Percentiles rank a stretch among this genome's conserved stretches.
Conservation (phyloP, 768 basidiomycete species). For the Amanita muscaria region DNA sequence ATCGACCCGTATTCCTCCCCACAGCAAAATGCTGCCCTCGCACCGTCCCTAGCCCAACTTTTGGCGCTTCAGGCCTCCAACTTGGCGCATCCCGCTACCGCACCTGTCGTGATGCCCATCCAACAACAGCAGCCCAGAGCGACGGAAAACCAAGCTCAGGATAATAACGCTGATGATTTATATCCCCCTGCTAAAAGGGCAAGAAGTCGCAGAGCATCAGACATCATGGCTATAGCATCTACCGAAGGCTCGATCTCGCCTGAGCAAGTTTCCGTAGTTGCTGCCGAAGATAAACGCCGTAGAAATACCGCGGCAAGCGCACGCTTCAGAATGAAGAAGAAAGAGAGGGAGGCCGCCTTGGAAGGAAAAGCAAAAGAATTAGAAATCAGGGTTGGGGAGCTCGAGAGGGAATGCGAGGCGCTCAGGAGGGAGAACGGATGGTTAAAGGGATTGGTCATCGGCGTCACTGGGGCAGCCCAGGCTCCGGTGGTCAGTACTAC, state of each 20-base stretch:
- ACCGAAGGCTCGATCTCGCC: constrained; percentile 16
- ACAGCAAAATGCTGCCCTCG: constrained; percentile 21
- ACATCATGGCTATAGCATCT: constrained; percentile 24
- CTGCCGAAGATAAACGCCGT: constrained; percentile 85
- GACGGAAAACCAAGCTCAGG: neutral
- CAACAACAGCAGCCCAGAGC: neutral
- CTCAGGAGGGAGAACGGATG: constrained; percentile 86
- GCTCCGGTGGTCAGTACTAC: constrained; percentile 20
- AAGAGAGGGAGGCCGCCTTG: constrained; percentile 86
- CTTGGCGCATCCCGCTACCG: constrained; percentile 14
- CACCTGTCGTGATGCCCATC: neutral
- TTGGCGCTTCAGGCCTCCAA: constrained; percentile 35
- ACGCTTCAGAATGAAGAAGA: constrained; percentile 92
- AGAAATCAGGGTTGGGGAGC: constrained; percentile 64
- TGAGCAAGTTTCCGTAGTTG: constrained; percentile 26
- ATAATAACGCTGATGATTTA: constrained; percentile 18
- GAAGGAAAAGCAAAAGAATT: constrained; percentile 82
- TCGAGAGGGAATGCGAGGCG: constrained; percentile 88
- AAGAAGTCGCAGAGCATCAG: constrained; percentile 45
- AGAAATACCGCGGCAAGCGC: constrained; percentile 91
- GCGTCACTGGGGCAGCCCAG: constrained; percentile 67
- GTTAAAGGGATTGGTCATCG: constrained; percentile 85
- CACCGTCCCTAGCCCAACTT: constrained; percentile 63
- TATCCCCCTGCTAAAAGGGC: constrained; percentile 42
- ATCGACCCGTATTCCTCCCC: constrained; percentile 30